Evolutionary conservation across 768 basidiomycete genomes (phyloP).

Genomic region (Amanita inopinata): DNA sequence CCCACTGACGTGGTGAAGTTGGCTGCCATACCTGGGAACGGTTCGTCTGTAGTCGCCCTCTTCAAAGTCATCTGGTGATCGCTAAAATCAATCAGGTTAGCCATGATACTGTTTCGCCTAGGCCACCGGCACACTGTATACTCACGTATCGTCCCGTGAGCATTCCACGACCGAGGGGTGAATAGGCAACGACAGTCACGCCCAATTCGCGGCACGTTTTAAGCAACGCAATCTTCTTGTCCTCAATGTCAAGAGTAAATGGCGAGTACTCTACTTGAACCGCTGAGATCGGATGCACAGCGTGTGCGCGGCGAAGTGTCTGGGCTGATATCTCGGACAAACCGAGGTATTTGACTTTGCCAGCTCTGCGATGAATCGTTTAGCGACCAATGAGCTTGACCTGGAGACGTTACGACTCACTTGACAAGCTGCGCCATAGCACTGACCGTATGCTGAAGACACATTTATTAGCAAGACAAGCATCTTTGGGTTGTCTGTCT

Average conservation of each 20-base stretch:
- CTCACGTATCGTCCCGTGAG: slow-evolving; percentile 33
- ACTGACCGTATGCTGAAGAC: slow-evolving; percentile 20
- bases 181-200: slow-evolving; percentile 35
- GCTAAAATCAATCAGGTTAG: slow-evolving; percentile 16
- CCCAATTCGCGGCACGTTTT: slow-evolving; percentile 33
- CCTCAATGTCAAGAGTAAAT: slow-evolving; percentile 34
- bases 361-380: slow-evolving; percentile 23
- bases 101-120: no score
- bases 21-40: slow-evolving; percentile 21
- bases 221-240: slow-evolving; percentile 27
- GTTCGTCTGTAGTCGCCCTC: slow-evolving; percentile 29
- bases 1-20: slow-evolving; percentile 5
- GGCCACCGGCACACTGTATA: no score
- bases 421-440: slow-evolving; percentile 28
- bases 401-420: slow-evolving; percentile 17
- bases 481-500: background rate
- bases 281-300: slow-evolving; percentile 34
- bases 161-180: slow-evolving; percentile 40
- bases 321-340: slow-evolving; percentile 37
- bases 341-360: slow-evolving; percentile 40
- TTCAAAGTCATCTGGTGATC: slow-evolving; percentile 30
- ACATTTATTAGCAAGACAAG: background rate
- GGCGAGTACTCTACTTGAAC: slow-evolving; percentile 37
- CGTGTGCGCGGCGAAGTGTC: slow-evolving; percentile 38
- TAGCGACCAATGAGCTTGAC: slow-evolving; percentile 12